Conservation (phyloP, 2,329 filamentous ascomycete genomes). For the Microthyrium microscopicum region DNA sequence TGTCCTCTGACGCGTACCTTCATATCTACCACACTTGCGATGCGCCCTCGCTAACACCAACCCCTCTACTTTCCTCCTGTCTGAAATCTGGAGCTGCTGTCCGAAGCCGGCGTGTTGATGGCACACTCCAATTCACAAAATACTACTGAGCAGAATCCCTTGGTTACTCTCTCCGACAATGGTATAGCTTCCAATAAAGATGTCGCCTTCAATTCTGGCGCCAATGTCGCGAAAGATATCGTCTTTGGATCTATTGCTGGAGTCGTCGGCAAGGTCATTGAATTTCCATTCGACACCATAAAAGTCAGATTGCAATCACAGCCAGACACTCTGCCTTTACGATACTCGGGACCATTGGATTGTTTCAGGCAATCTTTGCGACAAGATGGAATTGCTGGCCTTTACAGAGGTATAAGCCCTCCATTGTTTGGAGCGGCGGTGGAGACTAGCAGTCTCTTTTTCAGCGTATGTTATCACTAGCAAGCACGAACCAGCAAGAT, state of each 20-base stretch:
- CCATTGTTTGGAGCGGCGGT: constrained; percentile 80
- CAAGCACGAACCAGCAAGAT: constrained; percentile 9
- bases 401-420: constrained; percentile 87
- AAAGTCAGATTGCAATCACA: constrained; percentile 97
- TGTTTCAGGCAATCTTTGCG: constrained; percentile 79
- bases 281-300: constrained; percentile 97
- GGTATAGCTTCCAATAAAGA: not conserved
- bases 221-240: constrained; percentile 71
- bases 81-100: too few species aligned
- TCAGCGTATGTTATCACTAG: constrained; percentile 40
- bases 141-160: too few species aligned
- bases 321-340: constrained; percentile 63
- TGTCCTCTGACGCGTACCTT: too few species aligned
- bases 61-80: too few species aligned
- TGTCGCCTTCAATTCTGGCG: constrained; percentile 14
- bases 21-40: too few species aligned
- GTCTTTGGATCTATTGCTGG: constrained; percentile 82
- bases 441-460: constrained; percentile 84
- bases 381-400: constrained; percentile 58
- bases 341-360: constrained; percentile 75
- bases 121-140: too few species aligned
- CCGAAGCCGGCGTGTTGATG: too few species aligned
- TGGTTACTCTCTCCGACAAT: too few species aligned
- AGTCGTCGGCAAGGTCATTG: constrained; percentile 84
- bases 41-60: too few species aligned